Evolutionary conservation across 176 grass and related monocot species (phyloP).

Genomic region (Avena sativa): DNA sequence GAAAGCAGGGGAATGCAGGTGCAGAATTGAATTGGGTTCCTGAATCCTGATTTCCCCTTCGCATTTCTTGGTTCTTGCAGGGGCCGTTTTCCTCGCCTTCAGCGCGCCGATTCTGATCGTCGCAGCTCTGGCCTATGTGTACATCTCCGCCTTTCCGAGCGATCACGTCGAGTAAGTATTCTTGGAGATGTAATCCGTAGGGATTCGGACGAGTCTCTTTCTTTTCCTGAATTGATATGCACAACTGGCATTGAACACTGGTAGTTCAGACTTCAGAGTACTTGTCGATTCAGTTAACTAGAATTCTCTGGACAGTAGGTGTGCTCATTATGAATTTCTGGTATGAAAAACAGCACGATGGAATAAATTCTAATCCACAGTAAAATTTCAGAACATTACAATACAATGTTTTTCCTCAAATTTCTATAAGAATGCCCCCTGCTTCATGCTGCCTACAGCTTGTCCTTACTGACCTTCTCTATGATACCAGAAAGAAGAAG

Average conservation of each 20-base stretch:
- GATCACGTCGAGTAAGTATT: slow-evolving; percentile 62
- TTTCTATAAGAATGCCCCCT: not conserved
- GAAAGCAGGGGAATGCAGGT: not conserved
- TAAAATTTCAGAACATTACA: not conserved
- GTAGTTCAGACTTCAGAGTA: not conserved
- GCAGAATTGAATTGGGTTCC: slow-evolving; percentile 4
- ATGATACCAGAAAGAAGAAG: slow-evolving; percentile 62
- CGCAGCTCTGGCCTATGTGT: slow-evolving; percentile 66
- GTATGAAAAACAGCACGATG: not conserved
- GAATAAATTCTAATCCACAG: not conserved
- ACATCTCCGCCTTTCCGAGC: slow-evolving; percentile 61
- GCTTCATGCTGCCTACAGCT: slow-evolving; percentile 13
- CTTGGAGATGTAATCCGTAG: not conserved
- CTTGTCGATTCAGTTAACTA: not conserved
- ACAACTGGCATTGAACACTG: not conserved
- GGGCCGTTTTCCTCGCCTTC: slow-evolving; percentile 70
- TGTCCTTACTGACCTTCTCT: not conserved
- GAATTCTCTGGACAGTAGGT: not conserved
- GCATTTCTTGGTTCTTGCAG: slow-evolving; percentile 46
- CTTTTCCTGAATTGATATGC: slow-evolving; percentile 4
- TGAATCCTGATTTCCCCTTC: not conserved
- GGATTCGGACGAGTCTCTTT: too few relatives aligned
- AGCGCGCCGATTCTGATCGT: slow-evolving; percentile 77
- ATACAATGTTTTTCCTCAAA: not conserved
- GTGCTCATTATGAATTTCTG: not conserved